Percentiles rank a stretch among this genome's conserved stretches.
These are phyloP conservation scores for Hypericum perforatum DNA, from an alignment of 345 rosid species.

Conservation along the genomic window DNA sequence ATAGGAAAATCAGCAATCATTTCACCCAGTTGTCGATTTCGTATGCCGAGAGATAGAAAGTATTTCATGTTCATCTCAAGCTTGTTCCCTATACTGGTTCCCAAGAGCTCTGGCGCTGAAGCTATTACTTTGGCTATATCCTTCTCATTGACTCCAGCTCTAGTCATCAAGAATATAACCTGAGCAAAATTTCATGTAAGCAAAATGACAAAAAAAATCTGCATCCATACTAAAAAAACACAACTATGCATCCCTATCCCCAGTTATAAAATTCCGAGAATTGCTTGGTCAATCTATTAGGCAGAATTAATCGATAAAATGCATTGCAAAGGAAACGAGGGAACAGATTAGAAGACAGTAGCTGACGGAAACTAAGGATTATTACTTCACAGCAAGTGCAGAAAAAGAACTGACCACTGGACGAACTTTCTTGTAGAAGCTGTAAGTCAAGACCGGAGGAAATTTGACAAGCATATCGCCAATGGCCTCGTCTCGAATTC, in stretches of 20 bases:
- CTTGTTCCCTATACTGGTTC: constrained; percentile 64
- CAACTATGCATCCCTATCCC: neutral
- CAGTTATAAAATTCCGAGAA: too few relatives aligned
- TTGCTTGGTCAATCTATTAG: too few relatives aligned
- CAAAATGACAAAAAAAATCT: neutral
- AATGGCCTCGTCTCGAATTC: constrained; percentile 67
- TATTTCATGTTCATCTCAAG: constrained; percentile 71
- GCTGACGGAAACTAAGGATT: neutral
- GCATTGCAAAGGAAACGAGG: too few relatives aligned
- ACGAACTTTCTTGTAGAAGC: constrained; percentile 79
- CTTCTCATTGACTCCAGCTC: constrained; percentile 64
- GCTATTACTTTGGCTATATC: constrained; percentile 78
- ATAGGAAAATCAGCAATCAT: constrained; percentile 88
- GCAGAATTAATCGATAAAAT: too few relatives aligned
- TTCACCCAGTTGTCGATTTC: constrained; percentile 46
- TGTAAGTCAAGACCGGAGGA: constrained; percentile 66
- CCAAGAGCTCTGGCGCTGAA: constrained; percentile 75
- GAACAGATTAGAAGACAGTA: neutral
- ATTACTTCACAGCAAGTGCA: neutral
- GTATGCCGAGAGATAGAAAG: constrained; percentile 68
- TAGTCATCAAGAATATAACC: constrained; percentile 78
- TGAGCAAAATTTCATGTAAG: constrained; percentile 20
- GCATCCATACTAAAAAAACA: neutral
- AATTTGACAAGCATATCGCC: constrained; percentile 90
- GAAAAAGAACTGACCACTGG: constrained; percentile 59